Evolutionary conservation across 768 basidiomycete genomes (phyloP).

Genomic region (Lactarius sp.): DNA sequence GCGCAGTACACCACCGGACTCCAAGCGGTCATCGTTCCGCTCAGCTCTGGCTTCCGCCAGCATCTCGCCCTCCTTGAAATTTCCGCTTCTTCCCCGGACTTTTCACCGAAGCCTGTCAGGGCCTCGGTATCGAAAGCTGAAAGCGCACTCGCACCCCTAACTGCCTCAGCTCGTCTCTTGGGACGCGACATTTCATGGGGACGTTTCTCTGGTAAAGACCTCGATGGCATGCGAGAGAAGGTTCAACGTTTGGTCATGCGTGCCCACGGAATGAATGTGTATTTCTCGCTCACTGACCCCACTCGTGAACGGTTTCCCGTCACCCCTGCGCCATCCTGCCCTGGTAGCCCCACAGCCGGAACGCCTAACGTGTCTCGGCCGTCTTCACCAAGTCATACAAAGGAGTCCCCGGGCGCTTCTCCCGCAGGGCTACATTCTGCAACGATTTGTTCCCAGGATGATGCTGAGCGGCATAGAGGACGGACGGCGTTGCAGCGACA

Average conservation of each 20-base stretch:
- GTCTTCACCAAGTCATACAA: constrained; percentile 14
- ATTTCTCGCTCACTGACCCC: constrained; percentile 61
- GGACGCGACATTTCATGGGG: constrained; percentile 55
- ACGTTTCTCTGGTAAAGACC: constrained; percentile 56
- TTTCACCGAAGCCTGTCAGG: constrained; percentile 36
- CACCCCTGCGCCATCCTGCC: constrained; percentile 15
- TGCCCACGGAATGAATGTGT: constrained; percentile 57
- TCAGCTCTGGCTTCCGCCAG: constrained; percentile 41
- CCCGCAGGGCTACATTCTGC: constrained; percentile 35
- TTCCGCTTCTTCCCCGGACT: constrained; percentile 39
- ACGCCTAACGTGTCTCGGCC: constrained; percentile 15
- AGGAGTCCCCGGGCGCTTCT: constrained; percentile 33
- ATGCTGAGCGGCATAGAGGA: constrained; percentile 4
- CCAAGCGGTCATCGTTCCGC: constrained; percentile 43
- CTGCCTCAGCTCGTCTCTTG: constrained; percentile 48
- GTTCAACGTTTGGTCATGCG: constrained; percentile 49
- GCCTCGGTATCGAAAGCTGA: constrained; percentile 41
- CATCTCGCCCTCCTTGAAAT: constrained; percentile 46
- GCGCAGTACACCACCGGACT: constrained; percentile 51
- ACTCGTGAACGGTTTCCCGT: constrained; percentile 47
- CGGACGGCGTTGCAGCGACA: constrained; percentile 8
- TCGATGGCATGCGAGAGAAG: constrained; percentile 44
- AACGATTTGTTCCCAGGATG: constrained; percentile 22
- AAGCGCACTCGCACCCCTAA: constrained; percentile 46
- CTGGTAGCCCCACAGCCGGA: constrained; percentile 11